Evolutionary conservation across 495 filamentous ascomycete species (phyloP), one percentile per base, ranked within the genome.

Genomic region (Pseudotulostoma volvatum): DNA sequence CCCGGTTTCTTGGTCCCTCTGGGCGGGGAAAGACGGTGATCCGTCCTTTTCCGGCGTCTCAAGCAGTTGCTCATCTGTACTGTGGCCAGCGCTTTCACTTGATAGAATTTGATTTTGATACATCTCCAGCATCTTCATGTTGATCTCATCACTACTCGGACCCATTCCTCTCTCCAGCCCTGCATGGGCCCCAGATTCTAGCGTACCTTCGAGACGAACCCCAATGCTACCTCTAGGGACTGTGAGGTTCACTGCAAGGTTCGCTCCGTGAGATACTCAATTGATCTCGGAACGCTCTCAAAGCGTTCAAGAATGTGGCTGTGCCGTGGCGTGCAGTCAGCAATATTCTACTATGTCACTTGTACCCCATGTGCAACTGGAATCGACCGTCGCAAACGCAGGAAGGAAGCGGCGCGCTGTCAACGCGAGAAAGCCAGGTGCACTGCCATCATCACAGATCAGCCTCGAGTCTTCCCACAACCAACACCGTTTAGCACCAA

Each of bases 401-500:
- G 69, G 52, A 70, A 77, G 48, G 70, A 81, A 44, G 77, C 77
- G 34, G 71, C 70, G 41, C 55, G 62, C 30, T 68, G 71, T 34
- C 63, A 76, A 36, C 64, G 73, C 37, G 67, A 77, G 43, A 76
- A 74, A 47, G 66, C 67, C 33, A 65, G 57, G 36, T 50, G 72
- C 34, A 53, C 30, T 16, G 48, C 43, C 35, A 36, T 64, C 28
- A 60, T 81, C 36, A 68, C 66, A 41, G 71, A 83, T 47, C 73
- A 85, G 51, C 80, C 79, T 3, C 70, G 75, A 20, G 59, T 73
- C 4, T 90, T 88, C 51, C 65, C 70, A 11, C 85, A 94, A 46
- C 84, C 86, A 2, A 73, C 76, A 18, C 77, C 86, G 3, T 86
- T 81, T 53, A 73, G 72, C 36, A 90, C 83, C 19, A 94, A 94